phyloP scores from a whole-genome alignment of 2,329 filamentous ascomycete species.

The Apiospora marii region DNA sequence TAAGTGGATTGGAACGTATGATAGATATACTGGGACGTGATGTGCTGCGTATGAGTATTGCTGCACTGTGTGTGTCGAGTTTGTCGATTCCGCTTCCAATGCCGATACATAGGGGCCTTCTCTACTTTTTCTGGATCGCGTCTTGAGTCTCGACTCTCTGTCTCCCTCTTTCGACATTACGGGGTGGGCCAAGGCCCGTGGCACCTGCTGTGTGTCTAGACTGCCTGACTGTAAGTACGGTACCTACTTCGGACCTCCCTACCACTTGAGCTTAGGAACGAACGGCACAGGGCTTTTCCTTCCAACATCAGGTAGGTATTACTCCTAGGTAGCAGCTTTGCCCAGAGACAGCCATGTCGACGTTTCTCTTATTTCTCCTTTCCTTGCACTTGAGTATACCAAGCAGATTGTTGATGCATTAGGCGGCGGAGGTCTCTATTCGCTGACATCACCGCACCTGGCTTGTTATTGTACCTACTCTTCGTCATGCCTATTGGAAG shows the following conservation, averaged over 20 bases:
- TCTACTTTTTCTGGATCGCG: conserved; percentile 10
- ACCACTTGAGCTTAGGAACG: neutral
- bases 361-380: neutral
- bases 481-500: neutral
- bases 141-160: conserved; percentile 19
- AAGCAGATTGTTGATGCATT: neutral
- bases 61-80: conserved; percentile 11
- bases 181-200: conserved; percentile 1
- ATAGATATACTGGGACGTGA: neutral
- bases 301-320: neutral
- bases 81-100: conserved; percentile 8
- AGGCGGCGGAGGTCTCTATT: neutral
- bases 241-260: neutral
- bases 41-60: neutral
- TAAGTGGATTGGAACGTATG: neutral
- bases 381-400: neutral
- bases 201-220: neutral
- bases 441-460: conserved; percentile 10
- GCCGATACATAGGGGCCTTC: conserved; percentile 5
- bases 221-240: neutral
- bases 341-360: too few species aligned
- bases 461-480: neutral
- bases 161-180: conserved; percentile 6
- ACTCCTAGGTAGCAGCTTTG: too few species aligned
- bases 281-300: neutral